Evolutionary conservation across 2,329 filamentous ascomycete genomes (phyloP), one percentile per base, ranked within the genome.

Genomic region (Penicillium olsonii): DNA sequence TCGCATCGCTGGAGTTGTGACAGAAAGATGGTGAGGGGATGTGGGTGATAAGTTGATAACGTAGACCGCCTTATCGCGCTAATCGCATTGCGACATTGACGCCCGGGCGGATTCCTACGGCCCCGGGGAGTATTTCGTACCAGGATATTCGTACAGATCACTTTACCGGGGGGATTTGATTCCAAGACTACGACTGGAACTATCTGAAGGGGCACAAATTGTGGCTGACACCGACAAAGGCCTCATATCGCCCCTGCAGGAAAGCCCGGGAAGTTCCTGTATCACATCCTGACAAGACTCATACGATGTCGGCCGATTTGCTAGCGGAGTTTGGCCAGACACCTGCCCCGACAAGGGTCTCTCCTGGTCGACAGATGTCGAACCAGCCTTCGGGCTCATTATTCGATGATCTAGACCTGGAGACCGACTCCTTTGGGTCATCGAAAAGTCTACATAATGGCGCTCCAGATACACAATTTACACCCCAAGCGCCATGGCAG

Each of bases 271-370:
- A 11, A 14, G n/a, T 22, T 12, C 19, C 24, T 11, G 48, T 49
- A 43, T 29, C 7, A 34, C 43, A 26, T 40, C 41, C 43, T 56
- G 42, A 42, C 27, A 46, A 31, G 29, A 14, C 17, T 27, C 27
- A 15, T 17, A 55, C 50, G 26, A 82, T 82, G 79, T 81, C 79
- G 42, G 75, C 76, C 48, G 79, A 82, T 58, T 69, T 82, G 18
- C 72, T 79, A 38, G 77, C 77, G 50, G 79, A 75, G 52, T 82
- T 82, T 61, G 75, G 69, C 26, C 48, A 57, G 45, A 50, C 56
- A 24, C 47, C 60, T 42, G 49, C 48, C 41, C 38, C 62, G 42
- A 48, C 54, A 33, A 60, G 54, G 24, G 43, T 55, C 34, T 49
- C 57, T 40, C 42, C 40, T 29, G 31, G 37, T 41, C 46, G 37